Evolutionary conservation across 805 yeast genomes (phyloP).

Genomic region (Blastobotrys terrestris): DNA sequence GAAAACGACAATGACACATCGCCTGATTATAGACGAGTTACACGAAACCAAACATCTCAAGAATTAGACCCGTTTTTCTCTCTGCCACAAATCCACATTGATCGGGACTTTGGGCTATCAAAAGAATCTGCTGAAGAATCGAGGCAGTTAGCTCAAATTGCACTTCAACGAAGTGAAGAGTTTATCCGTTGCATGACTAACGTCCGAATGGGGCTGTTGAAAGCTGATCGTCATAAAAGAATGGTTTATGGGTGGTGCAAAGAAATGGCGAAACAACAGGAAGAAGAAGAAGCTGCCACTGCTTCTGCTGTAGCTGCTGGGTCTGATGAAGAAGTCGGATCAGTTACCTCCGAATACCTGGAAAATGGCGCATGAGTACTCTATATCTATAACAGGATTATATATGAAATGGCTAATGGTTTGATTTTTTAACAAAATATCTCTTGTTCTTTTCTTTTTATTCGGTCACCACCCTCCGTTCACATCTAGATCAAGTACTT

Average conservation of each 20-base stretch:
- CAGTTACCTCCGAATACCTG: neutral
- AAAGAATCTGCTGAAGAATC: constrained; percentile 60
- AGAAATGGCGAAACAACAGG: constrained; percentile 48
- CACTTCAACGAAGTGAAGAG: constrained; percentile 79
- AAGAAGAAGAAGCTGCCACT: constrained; percentile 23
- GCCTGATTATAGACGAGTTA: constrained; percentile 20
- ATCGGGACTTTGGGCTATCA: constrained; percentile 46
- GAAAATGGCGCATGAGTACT: constrained; percentile 11
- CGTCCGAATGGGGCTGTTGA: constrained; percentile 66
- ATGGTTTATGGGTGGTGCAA: constrained; percentile 76
- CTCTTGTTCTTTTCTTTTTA: neutral
- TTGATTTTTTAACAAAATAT: neutral
- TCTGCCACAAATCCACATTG: constrained; percentile 44
- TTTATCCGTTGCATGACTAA: constrained; percentile 72
- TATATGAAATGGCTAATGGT: neutral
- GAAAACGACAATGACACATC: constrained; percentile 11
- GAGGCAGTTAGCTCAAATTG: constrained; percentile 68
- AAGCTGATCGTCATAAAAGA: constrained; percentile 69
- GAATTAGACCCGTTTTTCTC: constrained; percentile 61
- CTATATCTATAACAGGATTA: neutral
- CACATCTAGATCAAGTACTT: constrained; percentile 2
- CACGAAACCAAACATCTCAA: constrained; percentile 26
- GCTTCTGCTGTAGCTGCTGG: neutral
- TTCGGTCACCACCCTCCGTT: constrained; percentile 5
- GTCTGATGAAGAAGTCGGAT: neutral